These are phyloP conservation scores for Populus trichocarpa DNA, from an alignment of 441 rosid genomes.

Conservation along the genomic window DNA sequence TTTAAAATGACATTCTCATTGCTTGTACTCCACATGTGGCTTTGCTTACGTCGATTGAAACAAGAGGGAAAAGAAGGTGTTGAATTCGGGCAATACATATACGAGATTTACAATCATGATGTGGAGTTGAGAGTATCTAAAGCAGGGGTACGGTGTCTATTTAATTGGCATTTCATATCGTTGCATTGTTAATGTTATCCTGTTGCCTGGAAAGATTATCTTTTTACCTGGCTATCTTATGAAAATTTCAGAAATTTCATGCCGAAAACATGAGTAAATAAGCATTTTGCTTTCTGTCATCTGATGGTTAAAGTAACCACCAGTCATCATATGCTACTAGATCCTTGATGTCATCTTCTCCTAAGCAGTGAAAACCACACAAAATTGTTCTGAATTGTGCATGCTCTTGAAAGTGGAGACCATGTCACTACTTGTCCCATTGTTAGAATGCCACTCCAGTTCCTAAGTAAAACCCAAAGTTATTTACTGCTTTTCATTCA, in stretches of 20 bases:
- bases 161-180: not conserved
- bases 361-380: not conserved
- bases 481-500: too few relatives aligned
- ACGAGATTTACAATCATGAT: conserved; percentile 92
- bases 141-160: conserved; percentile 64
- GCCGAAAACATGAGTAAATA: not conserved
- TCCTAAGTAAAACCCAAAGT: not conserved
- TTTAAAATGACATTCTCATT: conserved; percentile 76
- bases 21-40: conserved; percentile 96
- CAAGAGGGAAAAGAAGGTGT: conserved; percentile 92
- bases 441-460: not conserved
- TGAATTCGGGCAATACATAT: conserved; percentile 85
- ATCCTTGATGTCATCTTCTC: not conserved
- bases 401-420: not conserved
- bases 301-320: not conserved
- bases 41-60: conserved; percentile 74
- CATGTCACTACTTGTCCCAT: not conserved
- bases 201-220: not conserved
- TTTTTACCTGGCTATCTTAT: not conserved
- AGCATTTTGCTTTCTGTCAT: not conserved
- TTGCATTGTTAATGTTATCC: not conserved
- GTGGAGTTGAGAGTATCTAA: conserved; percentile 85
- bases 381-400: not conserved
- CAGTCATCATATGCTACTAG: not conserved
- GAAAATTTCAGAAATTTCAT: not conserved